phyloP scores from a whole-genome alignment of 495 filamentous ascomycete species.

The Trichoderma erinaceum region DNA sequence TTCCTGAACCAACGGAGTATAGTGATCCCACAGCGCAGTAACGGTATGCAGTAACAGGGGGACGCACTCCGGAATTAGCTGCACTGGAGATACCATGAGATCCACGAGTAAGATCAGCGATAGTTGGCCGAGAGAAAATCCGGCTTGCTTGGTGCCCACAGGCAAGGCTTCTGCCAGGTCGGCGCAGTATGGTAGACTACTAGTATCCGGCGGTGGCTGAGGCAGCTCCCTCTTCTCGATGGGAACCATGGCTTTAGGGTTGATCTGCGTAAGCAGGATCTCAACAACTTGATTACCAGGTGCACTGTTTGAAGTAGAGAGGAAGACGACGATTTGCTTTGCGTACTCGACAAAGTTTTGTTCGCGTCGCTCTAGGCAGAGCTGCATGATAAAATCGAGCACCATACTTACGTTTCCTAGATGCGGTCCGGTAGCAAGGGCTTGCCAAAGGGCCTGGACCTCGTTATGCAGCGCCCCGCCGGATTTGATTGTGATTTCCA shows the following conservation, averaged over 20 bases:
- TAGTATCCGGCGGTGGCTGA: conserved; percentile 66
- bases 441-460: conserved; percentile 96
- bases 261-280: conserved; percentile 83
- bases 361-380: conserved; percentile 87
- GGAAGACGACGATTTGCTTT: conserved; percentile 93
- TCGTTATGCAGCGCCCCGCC: conserved; percentile 87
- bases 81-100: conserved; percentile 87
- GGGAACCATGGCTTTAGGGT: conserved; percentile 81
- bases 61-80: conserved; percentile 67
- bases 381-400: conserved; percentile 88
- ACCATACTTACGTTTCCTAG: conserved; percentile 93
- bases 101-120: conserved; percentile 92
- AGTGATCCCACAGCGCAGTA: conserved; percentile 93
- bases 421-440: conserved; percentile 86
- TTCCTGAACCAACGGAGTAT: conserved; percentile 90
- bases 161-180: conserved; percentile 75
- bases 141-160: conserved; percentile 80
- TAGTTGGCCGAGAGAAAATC: conserved; percentile 86
- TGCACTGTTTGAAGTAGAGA: conserved; percentile 78
- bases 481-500: conserved; percentile 92
- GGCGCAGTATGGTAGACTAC: conserved; percentile 77
- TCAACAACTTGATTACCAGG: conserved; percentile 85
- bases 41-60: conserved; percentile 85
- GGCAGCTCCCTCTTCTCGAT: conserved; percentile 70
- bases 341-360: conserved; percentile 97